A percentile compares a stretch with the other conserved stretches of the same genome.
These are phyloP conservation scores for Picochlorum sp. DNA, from an alignment of 139 green algal genomes.

Conservation along the genomic window DNA sequence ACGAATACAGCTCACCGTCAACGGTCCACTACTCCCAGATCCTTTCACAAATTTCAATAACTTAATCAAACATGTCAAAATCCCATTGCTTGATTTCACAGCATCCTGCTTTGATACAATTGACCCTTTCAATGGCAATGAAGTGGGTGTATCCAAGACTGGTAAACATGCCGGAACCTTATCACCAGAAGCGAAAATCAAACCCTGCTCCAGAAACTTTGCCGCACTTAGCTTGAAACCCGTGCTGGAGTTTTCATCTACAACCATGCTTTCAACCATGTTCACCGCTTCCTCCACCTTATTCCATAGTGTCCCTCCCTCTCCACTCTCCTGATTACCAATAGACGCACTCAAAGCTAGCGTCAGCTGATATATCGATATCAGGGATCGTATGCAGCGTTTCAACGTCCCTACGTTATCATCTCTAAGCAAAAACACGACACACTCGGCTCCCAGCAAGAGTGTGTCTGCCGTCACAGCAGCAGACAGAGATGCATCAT, in stretches of 20 bases:
- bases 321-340: not conserved
- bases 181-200: slow-evolving; percentile 37
- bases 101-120: slow-evolving; percentile 16
- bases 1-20: slow-evolving; percentile 25
- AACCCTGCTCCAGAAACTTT: slow-evolving; percentile 37
- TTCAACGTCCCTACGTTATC: not conserved
- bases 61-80: slow-evolving; percentile 18
- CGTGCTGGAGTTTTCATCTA: not conserved
- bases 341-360: too few relatives aligned
- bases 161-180: slow-evolving; percentile 13
- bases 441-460: not conserved
- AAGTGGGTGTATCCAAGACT: not conserved
- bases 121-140: slow-evolving; percentile 11
- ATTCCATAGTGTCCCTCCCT: slow-evolving; percentile 18
- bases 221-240: slow-evolving; percentile 22
- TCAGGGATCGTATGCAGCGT: slow-evolving; percentile 2
- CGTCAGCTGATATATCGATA: not conserved
- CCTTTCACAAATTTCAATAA: slow-evolving; percentile 23
- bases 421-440: slow-evolving; percentile 19
- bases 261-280: slow-evolving; percentile 1
- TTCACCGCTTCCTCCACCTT: slow-evolving; percentile 10
- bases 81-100: slow-evolving; percentile 15
- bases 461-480: slow-evolving; percentile 10
- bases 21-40: slow-evolving; percentile 12
- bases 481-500: slow-evolving; percentile 16